Evolutionary conservation across 768 basidiomycete species (phyloP), one percentile per base, ranked within the genome.

Genomic region (Macrolepiota dolichaula): DNA sequence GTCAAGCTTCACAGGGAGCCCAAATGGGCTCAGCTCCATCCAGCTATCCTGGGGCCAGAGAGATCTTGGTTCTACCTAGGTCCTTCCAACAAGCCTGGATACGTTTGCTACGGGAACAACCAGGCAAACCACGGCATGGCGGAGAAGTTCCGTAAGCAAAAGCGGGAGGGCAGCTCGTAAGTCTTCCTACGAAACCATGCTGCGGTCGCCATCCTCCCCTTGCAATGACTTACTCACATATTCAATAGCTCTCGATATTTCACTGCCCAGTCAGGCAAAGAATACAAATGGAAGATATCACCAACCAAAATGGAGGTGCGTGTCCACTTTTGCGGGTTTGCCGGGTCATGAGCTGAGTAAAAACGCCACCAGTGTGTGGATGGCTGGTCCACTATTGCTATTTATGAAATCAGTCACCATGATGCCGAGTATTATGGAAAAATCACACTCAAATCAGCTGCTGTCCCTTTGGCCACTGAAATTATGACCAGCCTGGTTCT

Each of bases 1-100:
- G 62, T 59, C 64, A 88, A 86, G 85, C 81, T 59, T 51, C 81
- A 79, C 19, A 74, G 79, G 59, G 77, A 73, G 53, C 85, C 87
- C 22, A 89, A 88, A 22, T 92, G 91, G 90, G 77, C 83, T 24
- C 80, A 85, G 66, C 85, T 84, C 58, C 85, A 90, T 68, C 82
- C 84, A 24, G 79, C 76, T 51, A 85, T 91, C 64, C 87, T 91
- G 85, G 91, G 91, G n/a, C 91, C 91, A n/a, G 83, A 80, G 62
- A 87, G 83, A 42, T 85, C 91, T 4, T 90, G 81, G 69, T 82
- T 91, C 63, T 92, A 90, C 68, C 85, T 92, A 61, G 91, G 91
- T 0, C 89, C 91, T 4, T 76, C 77, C 44, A 80, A 77, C 57
- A 66, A 77, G 2, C 80, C 83, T 3, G 91, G 91, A 2, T 85